Evolutionary conservation across 345 rosid genomes (phyloP).

Genomic region (Aquilaria sinensis): DNA sequence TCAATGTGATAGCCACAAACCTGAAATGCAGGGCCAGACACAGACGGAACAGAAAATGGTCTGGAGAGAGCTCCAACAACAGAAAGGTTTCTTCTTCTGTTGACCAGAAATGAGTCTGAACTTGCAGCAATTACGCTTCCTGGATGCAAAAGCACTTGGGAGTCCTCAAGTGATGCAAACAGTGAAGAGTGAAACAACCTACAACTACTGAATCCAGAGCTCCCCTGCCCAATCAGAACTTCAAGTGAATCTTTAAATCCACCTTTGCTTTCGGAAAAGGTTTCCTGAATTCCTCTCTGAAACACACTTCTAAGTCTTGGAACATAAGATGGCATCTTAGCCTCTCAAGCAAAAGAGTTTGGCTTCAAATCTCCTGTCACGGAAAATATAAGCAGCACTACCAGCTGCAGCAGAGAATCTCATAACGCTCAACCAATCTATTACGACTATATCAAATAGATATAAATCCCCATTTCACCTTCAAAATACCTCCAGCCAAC

Average conservation of each 20-base stretch:
- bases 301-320: conserved; percentile 45
- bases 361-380: conserved; percentile 15
- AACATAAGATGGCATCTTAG: conserved; percentile 59
- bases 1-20: conserved; percentile 85
- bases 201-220: conserved; percentile 40
- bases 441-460: conserved; percentile 3
- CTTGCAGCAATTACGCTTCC: conserved; percentile 36
- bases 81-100: conserved; percentile 62
- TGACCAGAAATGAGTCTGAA: conserved; percentile 43
- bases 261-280: conserved; percentile 28
- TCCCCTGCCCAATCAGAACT: conserved; percentile 44
- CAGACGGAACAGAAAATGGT: conserved; percentile 79
- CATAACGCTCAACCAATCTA: conserved; percentile 40
- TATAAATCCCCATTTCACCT: conserved; percentile 18
- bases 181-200: conserved; percentile 46
- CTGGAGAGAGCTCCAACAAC: conserved; percentile 79
- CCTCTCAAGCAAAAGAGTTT: conserved; percentile 25
- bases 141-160: conserved; percentile 45
- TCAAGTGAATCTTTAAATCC: conserved; percentile 36
- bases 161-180: conserved; percentile 32
- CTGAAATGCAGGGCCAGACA: conserved; percentile 85
- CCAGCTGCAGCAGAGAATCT: conserved; percentile 24
- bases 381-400: conserved; percentile 25
- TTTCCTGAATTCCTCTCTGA: conserved; percentile 40
- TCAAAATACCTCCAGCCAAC: conserved; percentile 4